Evolutionary conservation across 2,329 filamentous ascomycete species (phyloP).

Genomic region (Dactylellina haptotyla): DNA sequence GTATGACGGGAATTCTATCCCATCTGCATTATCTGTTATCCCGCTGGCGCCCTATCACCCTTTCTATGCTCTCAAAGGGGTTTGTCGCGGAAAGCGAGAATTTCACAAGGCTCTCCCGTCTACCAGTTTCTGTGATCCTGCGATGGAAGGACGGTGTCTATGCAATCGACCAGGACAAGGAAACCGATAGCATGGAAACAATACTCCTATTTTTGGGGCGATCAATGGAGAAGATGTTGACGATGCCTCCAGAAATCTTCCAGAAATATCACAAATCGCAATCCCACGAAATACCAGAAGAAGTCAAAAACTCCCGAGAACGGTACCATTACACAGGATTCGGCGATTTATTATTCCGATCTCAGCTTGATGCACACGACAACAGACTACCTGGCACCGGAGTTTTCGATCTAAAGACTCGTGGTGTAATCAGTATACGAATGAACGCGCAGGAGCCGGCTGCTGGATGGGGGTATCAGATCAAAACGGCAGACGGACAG

Average conservation of each 20-base stretch:
- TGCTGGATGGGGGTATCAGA: conserved; percentile 88
- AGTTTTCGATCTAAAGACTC: conserved; percentile 95
- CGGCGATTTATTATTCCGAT: conserved; percentile 91
- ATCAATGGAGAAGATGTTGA: conserved; percentile 95
- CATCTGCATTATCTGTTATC: conserved; percentile 96
- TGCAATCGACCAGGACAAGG: conserved; percentile 94
- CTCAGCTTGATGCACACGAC: conserved; percentile 92
- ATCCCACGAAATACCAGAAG: conserved; percentile 75
- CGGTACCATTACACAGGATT: conserved; percentile 87
- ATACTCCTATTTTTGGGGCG: conserved; percentile 92
- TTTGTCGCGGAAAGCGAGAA: conserved; percentile 72
- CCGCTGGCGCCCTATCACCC: conserved; percentile 78
- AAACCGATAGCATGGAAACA: conserved; percentile 79
- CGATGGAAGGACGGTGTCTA: conserved; percentile 81
- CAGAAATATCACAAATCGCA: conserved; percentile 80
- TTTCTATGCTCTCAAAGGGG: conserved; percentile 72
- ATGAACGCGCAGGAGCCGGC: conserved; percentile 79
- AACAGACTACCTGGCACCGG: conserved; percentile 85
- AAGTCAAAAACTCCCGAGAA: conserved; percentile 77
- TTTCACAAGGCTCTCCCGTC: conserved; percentile 77
- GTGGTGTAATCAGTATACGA: conserved; percentile 88
- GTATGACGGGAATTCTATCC: conserved; percentile 85
- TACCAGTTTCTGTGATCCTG: conserved; percentile 82
- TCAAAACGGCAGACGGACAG: conserved; percentile 76
- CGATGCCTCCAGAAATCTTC: conserved; percentile 81